Base-by-base conservation (phyloP, 768 basidiomycete species). In the Mycena haematopus region DNA sequence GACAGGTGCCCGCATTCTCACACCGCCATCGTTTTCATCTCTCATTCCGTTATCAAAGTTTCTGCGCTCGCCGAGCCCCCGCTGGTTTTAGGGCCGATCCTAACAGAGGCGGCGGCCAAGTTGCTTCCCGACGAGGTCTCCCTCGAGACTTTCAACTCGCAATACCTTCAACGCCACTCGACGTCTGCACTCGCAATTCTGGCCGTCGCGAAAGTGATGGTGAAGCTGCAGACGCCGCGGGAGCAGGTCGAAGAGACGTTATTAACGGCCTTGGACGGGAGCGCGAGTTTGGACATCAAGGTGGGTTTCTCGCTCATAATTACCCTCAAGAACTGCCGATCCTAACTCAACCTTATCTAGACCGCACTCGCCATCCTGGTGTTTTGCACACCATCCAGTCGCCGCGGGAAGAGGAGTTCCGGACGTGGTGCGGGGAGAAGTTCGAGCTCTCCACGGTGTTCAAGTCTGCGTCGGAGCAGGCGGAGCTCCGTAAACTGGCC, bases 371-470 rank as follows among this genome's bases (percentile, higher is more conserved):
- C 76, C 1, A 80, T 82, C 10, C 59, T 86, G 27, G 70, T 73
- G 14, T 86, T 87, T 73, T 94, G 49, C 66, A 65, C 19, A 73
- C 79, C 2, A 71, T 87, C 47, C 74, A 79, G 60, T 89, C 90
- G 0, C 63, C 77, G 3, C 81, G 88, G 5, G 73, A 73, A 1
- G 86, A 86, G 19, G 90, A 91, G 70, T 92, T 90, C 79, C 78
- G 86, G 31, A 67, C 73, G 42, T 78, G 77, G 6, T 89, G 86
- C 58, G 79, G 84, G 52, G 66, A 60, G 17, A 82, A 74, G 63
- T 93, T 90, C 74, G 74, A 74, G 46, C 73, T 87, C 24, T 87
- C 92, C 21, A 90, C 88, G 8, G 75, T 86, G 25, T 94, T 95
- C 78, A 88, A 85, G 74, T 72, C 79, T 2, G 65, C 68, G 2